A percentile compares a stretch with the other conserved stretches of the same genome.
Evolutionary conservation across 345 rosid species (phyloP).

Genomic region (Luvunga scandens): DNA sequence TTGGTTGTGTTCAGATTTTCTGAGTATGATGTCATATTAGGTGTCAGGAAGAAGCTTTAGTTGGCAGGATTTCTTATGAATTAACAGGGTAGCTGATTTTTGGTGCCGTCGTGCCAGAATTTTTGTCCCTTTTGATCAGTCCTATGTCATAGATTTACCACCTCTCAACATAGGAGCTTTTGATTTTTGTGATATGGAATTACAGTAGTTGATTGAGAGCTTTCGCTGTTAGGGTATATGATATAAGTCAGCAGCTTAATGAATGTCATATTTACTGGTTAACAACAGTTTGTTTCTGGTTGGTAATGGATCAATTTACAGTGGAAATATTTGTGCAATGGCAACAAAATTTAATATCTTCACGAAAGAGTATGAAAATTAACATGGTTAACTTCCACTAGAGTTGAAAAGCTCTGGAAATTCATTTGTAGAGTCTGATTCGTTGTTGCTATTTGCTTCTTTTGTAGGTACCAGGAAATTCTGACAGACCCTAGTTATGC

Average conservation of each 20-base stretch:
- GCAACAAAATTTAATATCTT: not conserved
- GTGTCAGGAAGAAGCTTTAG: not conserved
- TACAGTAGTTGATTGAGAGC: not conserved
- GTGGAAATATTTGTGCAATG: not conserved
- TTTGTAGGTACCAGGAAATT: constrained; percentile 94
- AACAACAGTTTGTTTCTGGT: not conserved
- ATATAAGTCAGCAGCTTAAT: not conserved
- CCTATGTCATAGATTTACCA: not conserved
- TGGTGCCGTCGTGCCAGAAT: not conserved
- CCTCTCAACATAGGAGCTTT: not conserved
- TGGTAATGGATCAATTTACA: not conserved
- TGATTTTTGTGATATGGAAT: not conserved
- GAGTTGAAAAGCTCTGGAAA: not conserved
- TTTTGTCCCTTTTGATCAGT: not conserved
- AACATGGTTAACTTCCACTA: not conserved
- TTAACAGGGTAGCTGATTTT: not conserved
- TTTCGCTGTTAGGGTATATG: not conserved
- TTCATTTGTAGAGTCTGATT: not conserved
- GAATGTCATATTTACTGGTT: not conserved
- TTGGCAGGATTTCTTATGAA: not conserved
- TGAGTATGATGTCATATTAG: not conserved
- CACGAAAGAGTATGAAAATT: not conserved
- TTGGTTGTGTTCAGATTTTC: not conserved
- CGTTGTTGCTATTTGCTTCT: not conserved
- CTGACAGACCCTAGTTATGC: constrained; percentile 97